A percentile compares a stretch with the other conserved stretches of the same genome.
Evolutionary conservation across 257 asterid genomes (phyloP).

Genomic region (Capsicum pubescens): DNA sequence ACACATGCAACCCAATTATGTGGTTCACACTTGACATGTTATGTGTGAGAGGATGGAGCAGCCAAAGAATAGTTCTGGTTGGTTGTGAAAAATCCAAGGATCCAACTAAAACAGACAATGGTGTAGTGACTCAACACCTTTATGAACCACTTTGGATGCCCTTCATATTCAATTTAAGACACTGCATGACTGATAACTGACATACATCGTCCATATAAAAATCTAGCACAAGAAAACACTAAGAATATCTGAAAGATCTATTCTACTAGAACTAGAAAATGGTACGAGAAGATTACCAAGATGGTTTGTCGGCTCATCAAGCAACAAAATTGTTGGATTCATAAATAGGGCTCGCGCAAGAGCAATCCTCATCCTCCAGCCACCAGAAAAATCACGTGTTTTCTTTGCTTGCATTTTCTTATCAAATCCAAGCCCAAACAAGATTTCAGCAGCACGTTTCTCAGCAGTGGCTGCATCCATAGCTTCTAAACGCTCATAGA

Average conservation of each 20-base stretch:
- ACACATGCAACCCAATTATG: background rate
- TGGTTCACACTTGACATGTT: background rate
- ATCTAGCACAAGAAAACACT: too few species aligned
- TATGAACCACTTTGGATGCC: background rate
- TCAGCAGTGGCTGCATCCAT: conserved; percentile 97
- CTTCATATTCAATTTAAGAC: background rate
- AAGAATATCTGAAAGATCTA: background rate
- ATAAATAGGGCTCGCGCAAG: conserved; percentile 95
- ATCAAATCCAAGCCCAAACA: conserved; percentile 89
- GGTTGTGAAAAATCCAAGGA: background rate
- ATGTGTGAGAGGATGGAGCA: background rate
- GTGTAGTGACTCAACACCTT: background rate
- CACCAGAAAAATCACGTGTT: conserved; percentile 96
- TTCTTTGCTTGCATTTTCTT: conserved; percentile 95
- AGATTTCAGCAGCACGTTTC: conserved; percentile 97
- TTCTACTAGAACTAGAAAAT: background rate
- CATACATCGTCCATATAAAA: too few species aligned
- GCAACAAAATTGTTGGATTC: conserved; percentile 88
- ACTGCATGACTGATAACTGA: too few species aligned
- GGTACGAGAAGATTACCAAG: conserved; percentile 60
- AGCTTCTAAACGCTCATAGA: conserved; percentile 92
- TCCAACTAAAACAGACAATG: background rate
- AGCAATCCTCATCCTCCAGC: conserved; percentile 99
- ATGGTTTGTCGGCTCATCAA: conserved; percentile 99
- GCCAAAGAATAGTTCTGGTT: background rate